These are phyloP conservation scores for Tetrahymena malaccensis DNA, from an alignment of 73 alveolate species.

Conservation along the genomic window DNA sequence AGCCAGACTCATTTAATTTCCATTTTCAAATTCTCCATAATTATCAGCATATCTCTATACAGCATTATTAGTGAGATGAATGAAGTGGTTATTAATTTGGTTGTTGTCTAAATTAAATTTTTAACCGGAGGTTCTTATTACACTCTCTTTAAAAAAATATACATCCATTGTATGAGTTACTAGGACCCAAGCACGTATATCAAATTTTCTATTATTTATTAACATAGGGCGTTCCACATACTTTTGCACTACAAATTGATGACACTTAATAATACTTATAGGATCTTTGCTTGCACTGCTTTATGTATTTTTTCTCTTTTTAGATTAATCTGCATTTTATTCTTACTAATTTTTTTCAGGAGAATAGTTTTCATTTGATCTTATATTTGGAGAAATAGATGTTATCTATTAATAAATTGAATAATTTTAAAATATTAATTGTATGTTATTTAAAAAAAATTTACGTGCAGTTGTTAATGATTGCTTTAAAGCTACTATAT, in stretches of 20 bases:
- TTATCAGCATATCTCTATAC: constrained; percentile 66
- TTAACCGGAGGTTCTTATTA: constrained; percentile 78
- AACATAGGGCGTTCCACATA: constrained; percentile 83
- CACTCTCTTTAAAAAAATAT: constrained; percentile 84
- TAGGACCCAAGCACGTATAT: constrained; percentile 89
- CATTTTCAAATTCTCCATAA: constrained; percentile 87
- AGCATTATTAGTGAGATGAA: constrained; percentile 79
- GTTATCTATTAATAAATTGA: not conserved
- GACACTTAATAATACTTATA: constrained; percentile 10
- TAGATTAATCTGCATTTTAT: not conserved
- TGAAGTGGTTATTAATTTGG: constrained; percentile 46
- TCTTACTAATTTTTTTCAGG: not conserved
- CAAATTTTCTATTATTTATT: constrained; percentile 72
- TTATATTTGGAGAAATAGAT: not conserved
- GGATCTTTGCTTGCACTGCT: constrained; percentile 1
- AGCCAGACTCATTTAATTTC: constrained; percentile 74
- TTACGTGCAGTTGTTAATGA: not conserved
- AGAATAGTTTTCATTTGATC: not conserved
- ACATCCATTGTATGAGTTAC: constrained; percentile 69
- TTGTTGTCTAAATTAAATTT: constrained; percentile 44
- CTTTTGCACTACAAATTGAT: constrained; percentile 54
- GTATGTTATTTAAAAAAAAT: not conserved
- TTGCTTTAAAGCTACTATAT: not conserved
- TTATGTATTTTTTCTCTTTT: constrained; percentile 4
- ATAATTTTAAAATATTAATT: not conserved